Evolutionary conservation across 306 rosid species (phyloP), one percentile per base, ranked within the genome.

Genomic region (Cucurbita ficifolia): DNA sequence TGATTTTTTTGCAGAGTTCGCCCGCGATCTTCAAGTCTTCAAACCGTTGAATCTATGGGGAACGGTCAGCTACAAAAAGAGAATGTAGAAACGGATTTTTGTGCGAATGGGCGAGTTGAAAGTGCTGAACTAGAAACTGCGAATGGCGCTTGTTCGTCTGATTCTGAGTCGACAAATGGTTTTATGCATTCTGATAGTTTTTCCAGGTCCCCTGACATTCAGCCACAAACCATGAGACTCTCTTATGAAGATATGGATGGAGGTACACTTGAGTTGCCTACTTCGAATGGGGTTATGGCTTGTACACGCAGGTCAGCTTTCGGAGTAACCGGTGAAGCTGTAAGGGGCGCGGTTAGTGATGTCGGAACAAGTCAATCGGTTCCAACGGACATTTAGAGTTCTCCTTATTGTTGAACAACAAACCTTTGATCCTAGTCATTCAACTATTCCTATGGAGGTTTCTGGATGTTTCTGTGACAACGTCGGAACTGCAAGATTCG

Each of bases 1-100:
- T 80, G 82, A 56, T 42, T 61, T 61, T 24, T 29, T 75, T 50
- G 56, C 87, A 95, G 99, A 88, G 84, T 79, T 29, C 79, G 49
- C 68, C 85, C 96, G 10, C 88, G 92, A 50, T 78, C 86, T 39
- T 82, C 91, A 35, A 78, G 89, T 61, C 90, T 88, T 74, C 86
- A 76, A 77, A 78, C 84, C 62, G 59, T 21, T 2, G 86, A 93
- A 78, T 69, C 85, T 78, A 77, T 80, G 62, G 85, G 60, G 80
- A 72, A 63, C 56, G 82, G 72, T 18, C 80, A 76, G 69, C 76
- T 45, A 53, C 79, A 81, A 64, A 78, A 74, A 76, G 76, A 72
- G 69, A 78, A 77, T 50, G 82, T 56, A 21, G 82, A 75, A 73
- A 77, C 22, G 51, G 84, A 76, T 54, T 78, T 77, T 76, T 52